Conservation (phyloP, 139 green algal genomes). For the Zygnema cylindricum region DNA sequence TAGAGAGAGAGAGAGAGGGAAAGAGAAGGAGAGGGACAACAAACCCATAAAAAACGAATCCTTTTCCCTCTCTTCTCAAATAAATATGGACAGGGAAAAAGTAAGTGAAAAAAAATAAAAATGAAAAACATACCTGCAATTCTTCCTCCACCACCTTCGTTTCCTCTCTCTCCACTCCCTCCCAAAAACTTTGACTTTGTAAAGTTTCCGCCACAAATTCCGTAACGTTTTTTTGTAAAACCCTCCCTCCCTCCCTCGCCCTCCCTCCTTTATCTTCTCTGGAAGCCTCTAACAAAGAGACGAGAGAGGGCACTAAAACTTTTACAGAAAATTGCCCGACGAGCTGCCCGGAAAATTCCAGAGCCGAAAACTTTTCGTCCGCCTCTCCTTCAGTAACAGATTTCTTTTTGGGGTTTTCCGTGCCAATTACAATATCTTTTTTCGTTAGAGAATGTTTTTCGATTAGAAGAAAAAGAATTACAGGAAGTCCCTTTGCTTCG, state of each 20-base stretch:
- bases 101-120: not conserved
- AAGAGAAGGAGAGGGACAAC: constrained; percentile 18
- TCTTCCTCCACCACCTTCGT: not conserved
- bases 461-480: too few relatives aligned
- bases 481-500: too few relatives aligned
- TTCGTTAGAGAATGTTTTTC: too few relatives aligned
- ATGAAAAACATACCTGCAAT: not conserved
- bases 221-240: not conserved
- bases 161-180: not conserved
- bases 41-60: too few relatives aligned
- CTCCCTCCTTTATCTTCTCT: not conserved
- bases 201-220: constrained; percentile 32
- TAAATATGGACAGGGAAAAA: not conserved
- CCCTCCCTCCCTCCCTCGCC: not conserved
- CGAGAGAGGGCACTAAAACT: not conserved
- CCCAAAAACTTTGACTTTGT: not conserved
- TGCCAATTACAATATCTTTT: too few relatives aligned
- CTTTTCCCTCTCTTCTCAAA: too few relatives aligned
- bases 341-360: constrained; percentile 37
- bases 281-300: constrained; percentile 5
- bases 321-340: not conserved
- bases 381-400: not conserved
- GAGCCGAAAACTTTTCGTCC: not conserved
- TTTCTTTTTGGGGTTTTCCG: too few relatives aligned
- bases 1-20: not conserved